Conservation (phyloP, 805 yeast genomes). For the Myxozyma sirexii region DNA sequence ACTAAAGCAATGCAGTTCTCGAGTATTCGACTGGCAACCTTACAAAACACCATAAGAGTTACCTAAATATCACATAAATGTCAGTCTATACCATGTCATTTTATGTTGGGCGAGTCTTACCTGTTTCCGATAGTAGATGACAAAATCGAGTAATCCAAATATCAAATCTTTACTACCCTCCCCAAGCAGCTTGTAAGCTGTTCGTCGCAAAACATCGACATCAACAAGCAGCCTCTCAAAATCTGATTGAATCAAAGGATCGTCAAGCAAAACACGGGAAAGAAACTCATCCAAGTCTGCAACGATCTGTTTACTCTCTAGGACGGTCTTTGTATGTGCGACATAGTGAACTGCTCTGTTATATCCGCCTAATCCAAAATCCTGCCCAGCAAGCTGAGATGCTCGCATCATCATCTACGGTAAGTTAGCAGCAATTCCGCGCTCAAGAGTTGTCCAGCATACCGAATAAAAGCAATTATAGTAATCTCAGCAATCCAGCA, state of each 20-base stretch:
- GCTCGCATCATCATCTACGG: background rate
- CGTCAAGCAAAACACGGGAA: conserved; percentile 7
- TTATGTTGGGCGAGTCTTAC: background rate
- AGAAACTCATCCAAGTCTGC: conserved; percentile 7
- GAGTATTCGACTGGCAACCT: conserved; percentile 20
- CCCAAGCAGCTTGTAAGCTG: conserved; percentile 13
- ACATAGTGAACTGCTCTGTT: conserved; percentile 18
- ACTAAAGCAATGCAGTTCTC: conserved; percentile 19
- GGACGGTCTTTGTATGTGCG: conserved; percentile 4
- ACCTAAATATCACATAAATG: background rate
- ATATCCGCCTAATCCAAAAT: background rate
- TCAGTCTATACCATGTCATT: background rate
- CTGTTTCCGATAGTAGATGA: conserved; percentile 11
- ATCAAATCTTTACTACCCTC: conserved; percentile 8
- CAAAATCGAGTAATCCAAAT: conserved; percentile 15
- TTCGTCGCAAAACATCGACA: conserved; percentile 16
- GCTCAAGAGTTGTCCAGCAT: no score
- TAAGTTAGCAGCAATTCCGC: background rate
- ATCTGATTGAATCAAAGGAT: background rate
- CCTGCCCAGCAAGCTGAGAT: background rate
- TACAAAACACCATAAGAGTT: conserved; percentile 7
- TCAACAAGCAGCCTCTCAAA: conserved; percentile 20
- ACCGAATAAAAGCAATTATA: no score
- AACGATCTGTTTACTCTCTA: conserved; percentile 7
- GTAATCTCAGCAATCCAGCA: no score